A percentile compares a stretch with the other conserved stretches of the same genome.
phyloP scores from a whole-genome alignment of 208 protist genomes.

The Wallacemonas sp. region DNA sequence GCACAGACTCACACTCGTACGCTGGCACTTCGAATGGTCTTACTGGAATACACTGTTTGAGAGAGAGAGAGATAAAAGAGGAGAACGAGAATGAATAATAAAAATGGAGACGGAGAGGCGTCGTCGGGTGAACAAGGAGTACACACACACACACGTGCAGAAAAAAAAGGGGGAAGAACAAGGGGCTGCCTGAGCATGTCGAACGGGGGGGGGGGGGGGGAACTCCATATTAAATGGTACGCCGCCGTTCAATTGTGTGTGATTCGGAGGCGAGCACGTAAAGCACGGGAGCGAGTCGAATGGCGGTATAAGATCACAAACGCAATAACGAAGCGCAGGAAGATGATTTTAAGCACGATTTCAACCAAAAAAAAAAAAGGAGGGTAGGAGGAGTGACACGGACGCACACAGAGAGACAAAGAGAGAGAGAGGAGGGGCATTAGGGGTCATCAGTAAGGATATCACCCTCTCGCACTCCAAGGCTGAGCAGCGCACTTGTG shows the following conservation, averaged over 20 bases:
- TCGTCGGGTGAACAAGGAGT: too few species aligned
- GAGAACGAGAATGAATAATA: not conserved
- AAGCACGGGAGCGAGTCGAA: too few species aligned
- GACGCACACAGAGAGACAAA: not conserved
- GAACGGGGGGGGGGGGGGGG: too few species aligned
- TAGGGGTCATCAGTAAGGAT: slow-evolving; percentile 66
- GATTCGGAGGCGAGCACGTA: too few species aligned
- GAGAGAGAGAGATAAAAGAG: slow-evolving; percentile 16
- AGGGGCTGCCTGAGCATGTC: too few species aligned
- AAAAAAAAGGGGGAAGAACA: slow-evolving; percentile 20
- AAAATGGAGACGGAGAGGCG: not conserved
- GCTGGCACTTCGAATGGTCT: too few species aligned
- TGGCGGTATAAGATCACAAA: too few species aligned
- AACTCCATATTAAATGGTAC: too few species aligned
- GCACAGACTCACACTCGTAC: too few species aligned
- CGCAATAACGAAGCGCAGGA: too few species aligned
- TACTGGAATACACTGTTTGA: not conserved
- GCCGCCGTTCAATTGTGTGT: not conserved
- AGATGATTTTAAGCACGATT: too few species aligned
- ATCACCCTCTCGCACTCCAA: slow-evolving; percentile 48
- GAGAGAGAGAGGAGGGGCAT: not conserved
- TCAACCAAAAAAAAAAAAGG: not conserved
- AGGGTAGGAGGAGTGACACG: not conserved
- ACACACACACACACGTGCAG: not conserved
- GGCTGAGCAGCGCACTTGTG: slow-evolving; percentile 36